Base-by-base conservation (phyloP, 805 yeast species). In the Komagataella mondaviorum region DNA sequence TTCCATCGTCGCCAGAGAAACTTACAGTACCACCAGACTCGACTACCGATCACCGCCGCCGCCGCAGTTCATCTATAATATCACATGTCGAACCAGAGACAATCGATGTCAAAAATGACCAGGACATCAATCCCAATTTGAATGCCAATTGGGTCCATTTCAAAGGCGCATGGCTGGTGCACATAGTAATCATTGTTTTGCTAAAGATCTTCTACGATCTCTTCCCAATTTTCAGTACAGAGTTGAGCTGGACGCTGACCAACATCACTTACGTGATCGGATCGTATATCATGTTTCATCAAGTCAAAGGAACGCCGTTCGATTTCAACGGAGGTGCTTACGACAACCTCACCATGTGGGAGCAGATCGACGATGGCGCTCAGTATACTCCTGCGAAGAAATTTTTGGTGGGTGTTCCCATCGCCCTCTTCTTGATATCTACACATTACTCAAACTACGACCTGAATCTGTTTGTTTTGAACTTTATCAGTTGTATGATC, bases 321-420 rank as follows among this genome's bases (percentile, higher is more conserved):
- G 99, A 93, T 60, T 90, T 91, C 71, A 93, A 90, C 63, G 83
- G 86, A 45, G 99, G 99, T 46, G 98, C 97, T 0, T 93, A 85
- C 67, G 99, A 91, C 64, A 83, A 88, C 61, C 74, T 91, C 57
- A 93, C 96, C 20, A 88, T 91, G 97, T 91, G 99, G 99, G 99
- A 91, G 68, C 99, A 91, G 68, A 83, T 85, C 53, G 71, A 68
- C 55, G 66, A 90, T 60, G 99, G 98, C 53, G 97, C 89, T 63
- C 95, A 89, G 66, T 91, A 90, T 65, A 93, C 99, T 0, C 99
- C 99, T 10, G 83, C 96, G 44, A 90, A 93, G 72, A 91, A 91
- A 68, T 91, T 89, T 63, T 72, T 91, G 57, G 78, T 91, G 70
- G 81, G 87, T 49, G 96, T 93, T n/a, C 99, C 99, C 23, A 86